Percentiles rank a stretch among this genome's conserved stretches.
These are phyloP conservation scores for Ananas comosus DNA, from an alignment of 176 grass and related monocot genomes.

Conservation along the genomic window DNA sequence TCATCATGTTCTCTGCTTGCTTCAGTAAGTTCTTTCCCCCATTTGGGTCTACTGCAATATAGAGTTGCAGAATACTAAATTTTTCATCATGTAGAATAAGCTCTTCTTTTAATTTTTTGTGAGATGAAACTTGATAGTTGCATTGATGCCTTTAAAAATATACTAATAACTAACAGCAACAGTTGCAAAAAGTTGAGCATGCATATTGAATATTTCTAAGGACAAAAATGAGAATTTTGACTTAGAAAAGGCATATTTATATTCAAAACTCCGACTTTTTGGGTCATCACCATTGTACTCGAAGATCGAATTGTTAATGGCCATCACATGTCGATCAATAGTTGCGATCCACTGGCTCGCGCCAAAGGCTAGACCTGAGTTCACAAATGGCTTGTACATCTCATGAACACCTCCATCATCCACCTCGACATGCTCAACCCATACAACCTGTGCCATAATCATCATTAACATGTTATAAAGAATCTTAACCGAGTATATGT, in stretches of 20 bases:
- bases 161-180: neutral
- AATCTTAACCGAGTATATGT: neutral
- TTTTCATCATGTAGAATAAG: neutral
- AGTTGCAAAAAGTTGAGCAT: no score
- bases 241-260: no score
- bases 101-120: neutral
- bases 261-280: no score
- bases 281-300: constrained; percentile 6
- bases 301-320: constrained; percentile 3
- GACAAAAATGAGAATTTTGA: no score
- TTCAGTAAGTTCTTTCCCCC: constrained; percentile 37
- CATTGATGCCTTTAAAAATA: no score
- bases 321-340: constrained; percentile 40
- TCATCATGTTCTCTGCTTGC: constrained; percentile 36
- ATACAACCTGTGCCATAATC: constrained; percentile 28
- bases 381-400: constrained; percentile 25
- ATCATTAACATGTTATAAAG: neutral
- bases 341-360: constrained; percentile 33
- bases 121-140: no score
- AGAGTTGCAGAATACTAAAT: neutral
- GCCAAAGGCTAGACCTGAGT: constrained; percentile 37
- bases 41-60: constrained; percentile 24
- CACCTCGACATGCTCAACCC: constrained; percentile 49
- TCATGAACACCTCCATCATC: constrained; percentile 22
- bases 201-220: no score